Conservation (phyloP, 2,329 filamentous ascomycete species). For the Dothideomycetidae sp. region DNA sequence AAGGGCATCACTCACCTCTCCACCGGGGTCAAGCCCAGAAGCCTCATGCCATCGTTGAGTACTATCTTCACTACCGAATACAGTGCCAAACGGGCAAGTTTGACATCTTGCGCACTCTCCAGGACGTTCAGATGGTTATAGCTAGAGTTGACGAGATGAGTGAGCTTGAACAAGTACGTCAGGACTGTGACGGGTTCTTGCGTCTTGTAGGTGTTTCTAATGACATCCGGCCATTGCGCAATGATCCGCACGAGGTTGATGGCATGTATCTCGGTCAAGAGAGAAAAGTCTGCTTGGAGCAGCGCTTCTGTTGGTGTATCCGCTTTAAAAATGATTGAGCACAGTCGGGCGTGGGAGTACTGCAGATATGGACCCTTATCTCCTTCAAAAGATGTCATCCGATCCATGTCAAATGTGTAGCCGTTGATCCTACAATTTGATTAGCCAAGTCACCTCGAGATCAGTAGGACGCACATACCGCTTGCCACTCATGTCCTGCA, state of each 20-base stretch:
- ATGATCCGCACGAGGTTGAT: constrained; percentile 59
- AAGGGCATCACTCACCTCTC: constrained; percentile 38
- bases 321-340: constrained; percentile 45
- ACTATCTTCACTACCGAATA: constrained; percentile 65
- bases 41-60: constrained; percentile 66
- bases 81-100: constrained; percentile 58
- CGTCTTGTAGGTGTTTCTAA: constrained; percentile 71
- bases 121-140: constrained; percentile 67
- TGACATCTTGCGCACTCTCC: constrained; percentile 57
- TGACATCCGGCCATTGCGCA: constrained; percentile 73
- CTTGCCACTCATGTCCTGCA: constrained; percentile 98
- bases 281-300: constrained; percentile 46
- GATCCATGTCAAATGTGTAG: constrained; percentile 63
- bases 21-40: constrained; percentile 65
- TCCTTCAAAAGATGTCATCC: constrained; percentile 72
- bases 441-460: too few species aligned
- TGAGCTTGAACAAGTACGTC: constrained; percentile 74
- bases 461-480: too few species aligned
- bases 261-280: constrained; percentile 59
- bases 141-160: constrained; percentile 61
- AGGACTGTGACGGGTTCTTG: constrained; percentile 58
- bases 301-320: constrained; percentile 40
- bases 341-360: constrained; percentile 63
- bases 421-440: too few species aligned
- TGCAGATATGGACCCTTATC: constrained; percentile 77